Evolutionary conservation across 2,329 filamentous ascomycete genomes (phyloP), one percentile per base, ranked within the genome.

Genomic region (Monosporascus sp.): DNA sequence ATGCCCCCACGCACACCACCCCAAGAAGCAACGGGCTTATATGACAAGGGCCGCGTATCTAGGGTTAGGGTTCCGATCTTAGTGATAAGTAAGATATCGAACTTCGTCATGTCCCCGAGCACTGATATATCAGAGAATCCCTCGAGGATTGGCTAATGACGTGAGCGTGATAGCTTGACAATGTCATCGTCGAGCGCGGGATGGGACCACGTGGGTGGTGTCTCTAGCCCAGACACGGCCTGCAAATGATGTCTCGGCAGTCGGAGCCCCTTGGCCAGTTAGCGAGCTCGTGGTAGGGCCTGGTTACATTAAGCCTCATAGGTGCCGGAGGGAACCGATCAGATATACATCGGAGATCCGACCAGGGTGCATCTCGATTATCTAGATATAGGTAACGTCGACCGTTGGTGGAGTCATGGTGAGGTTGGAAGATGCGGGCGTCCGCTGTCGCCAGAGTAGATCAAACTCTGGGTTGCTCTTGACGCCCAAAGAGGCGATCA

Each of bases 391-490:
- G 24, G 24, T 27, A 52, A 55, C 38, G 47, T 52, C 50, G 52
- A 57, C 53, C 58, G 55, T 58, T 54, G 55, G 52, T 47, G 48
- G 51, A 50, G 47, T 49, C 51, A 47, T 49, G 46, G 45, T 39
- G 54, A 60, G 53, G 54, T 54, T 57, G 53, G 53, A 48, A 56
- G 53, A 60, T 61, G 63, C 57, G 55, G 53, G 54, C 20, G 53
- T 52, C 63, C 61, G 59, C 49, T 53, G 44, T 52, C 37, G 53
- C 56, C 56, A 50, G 50, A 49, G 59, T 53, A 17, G 51, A 44
- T 48, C 46, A 53, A 52, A 47, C 24, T 27, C 44, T 52, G 45
- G 35, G 43, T 18, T 52, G 17, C 31, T 17, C 54, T 53, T 41
- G 22, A 47, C 18, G 49, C 52, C 48, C 57, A 60, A 56, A 56